A percentile compares a stretch with the other conserved stretches of the same genome.
These are phyloP conservation scores for Debaryomyces sp. DNA, from an alignment of 1,139 yeast species.

Conservation along the genomic window DNA sequence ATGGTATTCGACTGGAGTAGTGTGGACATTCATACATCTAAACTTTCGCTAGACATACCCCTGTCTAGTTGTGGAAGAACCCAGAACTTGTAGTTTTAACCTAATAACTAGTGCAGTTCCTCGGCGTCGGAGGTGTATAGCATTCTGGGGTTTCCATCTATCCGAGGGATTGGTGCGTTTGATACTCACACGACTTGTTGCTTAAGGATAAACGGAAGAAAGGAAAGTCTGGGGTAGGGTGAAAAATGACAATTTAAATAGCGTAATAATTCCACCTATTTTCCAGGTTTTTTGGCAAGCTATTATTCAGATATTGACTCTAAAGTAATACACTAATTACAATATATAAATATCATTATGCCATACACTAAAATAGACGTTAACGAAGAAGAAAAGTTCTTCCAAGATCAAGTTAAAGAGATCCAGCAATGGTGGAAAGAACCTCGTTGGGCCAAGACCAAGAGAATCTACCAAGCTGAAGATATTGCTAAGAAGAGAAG, in stretches of 20 bases:
- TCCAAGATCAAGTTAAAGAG: conserved; percentile 69
- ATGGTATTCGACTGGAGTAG: not conserved
- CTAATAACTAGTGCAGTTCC: not conserved
- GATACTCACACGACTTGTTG: not conserved
- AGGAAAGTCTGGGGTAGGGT: conserved; percentile 8
- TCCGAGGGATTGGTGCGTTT: not conserved
- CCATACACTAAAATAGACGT: conserved; percentile 57
- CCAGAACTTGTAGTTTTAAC: not conserved
- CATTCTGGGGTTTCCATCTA: not conserved
- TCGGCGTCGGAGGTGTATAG: conserved; percentile 3
- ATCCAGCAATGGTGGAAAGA: conserved; percentile 89
- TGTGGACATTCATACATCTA: not conserved
- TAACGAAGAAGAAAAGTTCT: conserved; percentile 63
- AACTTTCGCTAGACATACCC: not conserved
- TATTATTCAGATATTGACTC: not conserved
- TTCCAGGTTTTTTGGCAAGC: not conserved
- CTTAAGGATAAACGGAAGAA: conserved; percentile 6
- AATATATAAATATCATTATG: conserved; percentile 24
- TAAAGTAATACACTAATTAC: not conserved
- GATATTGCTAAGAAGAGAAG: conserved; percentile 92
- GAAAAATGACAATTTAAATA: conserved; percentile 6
- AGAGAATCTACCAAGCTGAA: conserved; percentile 85
- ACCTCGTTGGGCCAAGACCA: conserved; percentile 89
- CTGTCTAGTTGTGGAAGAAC: not conserved
- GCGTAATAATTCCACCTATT: conserved; percentile 2